Evolutionary conservation across 176 grass and related monocot genomes (phyloP), one percentile per base, ranked within the genome.

Genomic region (Triticum urartu): DNA sequence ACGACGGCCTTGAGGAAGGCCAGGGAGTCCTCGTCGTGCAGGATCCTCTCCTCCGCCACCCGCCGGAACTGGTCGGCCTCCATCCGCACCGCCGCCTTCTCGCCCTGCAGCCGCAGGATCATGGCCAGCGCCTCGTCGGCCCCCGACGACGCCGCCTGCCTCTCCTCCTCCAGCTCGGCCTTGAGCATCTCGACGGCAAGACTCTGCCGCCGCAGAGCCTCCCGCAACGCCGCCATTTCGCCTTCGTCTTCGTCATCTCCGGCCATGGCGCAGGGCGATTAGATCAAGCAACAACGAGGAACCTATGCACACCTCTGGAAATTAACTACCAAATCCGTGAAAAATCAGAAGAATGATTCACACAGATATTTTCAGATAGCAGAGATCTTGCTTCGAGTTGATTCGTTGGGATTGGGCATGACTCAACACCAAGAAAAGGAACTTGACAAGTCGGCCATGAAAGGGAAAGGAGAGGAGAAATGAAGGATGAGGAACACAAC

Each of bases 41-140:
- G 30, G 88, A 95, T 94, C 85, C 90, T 93, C 82, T 98, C 91
- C 81, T 95, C 91, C 0, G 96, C 88, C 50, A 92, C 87, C 64
- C 92, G 88, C 25, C 88, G 91, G 86, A 94, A 98, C 79, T 98
- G 93, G 40, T 81, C 68, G 14, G 72, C 78, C 84, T 95, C 88
- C 79, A 98, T 92, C 72, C 88, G 81, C 71, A 77, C 90, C 50
- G 89, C 81, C 2, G 93, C 93, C 90, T 92, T 98, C 88, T 98
- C 93, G 42, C 86, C 85, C 69, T 98, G 93, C 34, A 98, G 81
- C 15, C 96, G 86, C 21, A 95, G 73, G 88, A 98, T 98, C 93
- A 98, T 98, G 26, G 91, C 81, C 81, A 98, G 79, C 25, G 93
- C 90, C 84, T 98, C 96, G 48, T 83, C 84, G 32, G 93, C 85